Evolutionary conservation across 139 green algal species (phyloP), one percentile per base, ranked within the genome.

Genomic region (Eudorina sp.): DNA sequence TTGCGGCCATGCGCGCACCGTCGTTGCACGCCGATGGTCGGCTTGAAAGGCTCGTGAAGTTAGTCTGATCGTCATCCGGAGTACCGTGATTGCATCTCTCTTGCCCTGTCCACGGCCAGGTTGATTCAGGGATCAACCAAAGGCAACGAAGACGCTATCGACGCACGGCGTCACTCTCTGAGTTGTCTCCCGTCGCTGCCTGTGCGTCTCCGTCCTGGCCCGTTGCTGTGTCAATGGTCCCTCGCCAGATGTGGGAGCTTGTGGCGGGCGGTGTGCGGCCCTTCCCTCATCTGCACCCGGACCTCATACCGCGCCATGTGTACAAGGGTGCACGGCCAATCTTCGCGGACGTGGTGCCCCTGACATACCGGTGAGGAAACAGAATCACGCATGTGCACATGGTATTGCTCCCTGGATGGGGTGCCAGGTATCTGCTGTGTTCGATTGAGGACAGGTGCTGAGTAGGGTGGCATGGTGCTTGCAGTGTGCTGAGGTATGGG

Each of bases 161-260:
- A n/a, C n/a, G n/a, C n/a, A n/a, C n/a, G n/a, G n/a, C n/a, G n/a
- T n/a, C n/a, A n/a, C n/a, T n/a, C n/a, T n/a, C n/a, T n/a, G n/a
- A n/a, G n/a, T 38, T 51, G 13, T 76, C 68, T n/a, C 3, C 68
- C 68, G 36, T 76, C 36, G 13, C 68, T 9, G 38, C 68, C 36
- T 19, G 11, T n/a, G n/a, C n/a, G n/a, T n/a, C n/a, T n/a, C n/a
- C n/a, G n/a, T n/a, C n/a, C n/a, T n/a, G n/a, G n/a, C n/a, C n/a
- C n/a, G n/a, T n/a, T n/a, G n/a, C n/a, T n/a, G n/a, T n/a, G n/a
- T n/a, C n/a, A n/a, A n/a, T n/a, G n/a, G n/a, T n/a, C n/a, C n/a
- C n/a, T n/a, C n/a, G 29, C 48, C 75, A 83, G 48, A 85, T 85
- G 80, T 86, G 80, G 80, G 80, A 86, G 60, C 58, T 86, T 25